Percentiles rank a stretch among this genome's conserved stretches.
Conservation (phyloP, 768 basidiomycete species). For the Panus rudis region DNA sequence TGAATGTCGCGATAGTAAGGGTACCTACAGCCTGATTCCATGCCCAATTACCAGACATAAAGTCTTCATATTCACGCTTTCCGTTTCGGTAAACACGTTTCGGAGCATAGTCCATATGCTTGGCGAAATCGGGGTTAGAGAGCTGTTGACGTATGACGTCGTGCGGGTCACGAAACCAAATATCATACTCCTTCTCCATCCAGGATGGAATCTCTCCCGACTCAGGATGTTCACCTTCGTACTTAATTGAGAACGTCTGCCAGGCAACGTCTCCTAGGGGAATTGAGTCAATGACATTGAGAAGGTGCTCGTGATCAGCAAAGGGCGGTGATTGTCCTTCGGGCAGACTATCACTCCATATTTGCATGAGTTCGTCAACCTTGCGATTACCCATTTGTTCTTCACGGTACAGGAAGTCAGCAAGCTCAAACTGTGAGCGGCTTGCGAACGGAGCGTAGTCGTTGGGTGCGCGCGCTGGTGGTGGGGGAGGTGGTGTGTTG, state of each 20-base stretch:
- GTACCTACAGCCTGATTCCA: slow-evolving; percentile 11
- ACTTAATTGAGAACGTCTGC: slow-evolving; percentile 18
- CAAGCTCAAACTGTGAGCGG: slow-evolving; percentile 16
- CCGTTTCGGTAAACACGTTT: slow-evolving; percentile 7
- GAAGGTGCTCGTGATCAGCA: slow-evolving; percentile 14
- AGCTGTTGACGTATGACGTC: slow-evolving; percentile 14
- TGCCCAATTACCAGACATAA: slow-evolving; percentile 11
- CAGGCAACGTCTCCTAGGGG: slow-evolving; percentile 23
- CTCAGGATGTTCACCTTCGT: slow-evolving; percentile 10
- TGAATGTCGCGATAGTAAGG: not conserved
- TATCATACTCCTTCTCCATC: slow-evolving; percentile 15
- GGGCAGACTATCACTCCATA: slow-evolving; percentile 12
- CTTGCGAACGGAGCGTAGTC: slow-evolving; percentile 12
- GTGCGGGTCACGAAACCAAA: slow-evolving; percentile 21
- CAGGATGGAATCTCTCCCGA: slow-evolving; percentile 14
- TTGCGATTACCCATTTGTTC: slow-evolving; percentile 15
- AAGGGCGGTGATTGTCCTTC: slow-evolving; percentile 8
- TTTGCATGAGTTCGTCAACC: slow-evolving; percentile 7
- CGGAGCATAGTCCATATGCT: slow-evolving; percentile 14
- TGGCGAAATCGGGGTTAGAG: slow-evolving; percentile 16
- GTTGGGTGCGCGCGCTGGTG: not conserved
- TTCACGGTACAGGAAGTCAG: slow-evolving; percentile 19
- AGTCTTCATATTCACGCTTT: slow-evolving; percentile 3
- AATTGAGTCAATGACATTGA: slow-evolving; percentile 21
- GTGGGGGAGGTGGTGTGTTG: not conserved